Evolutionary conservation across 768 basidiomycete species (phyloP), one percentile per base, ranked within the genome.

Genomic region (Baorangia bicolor): DNA sequence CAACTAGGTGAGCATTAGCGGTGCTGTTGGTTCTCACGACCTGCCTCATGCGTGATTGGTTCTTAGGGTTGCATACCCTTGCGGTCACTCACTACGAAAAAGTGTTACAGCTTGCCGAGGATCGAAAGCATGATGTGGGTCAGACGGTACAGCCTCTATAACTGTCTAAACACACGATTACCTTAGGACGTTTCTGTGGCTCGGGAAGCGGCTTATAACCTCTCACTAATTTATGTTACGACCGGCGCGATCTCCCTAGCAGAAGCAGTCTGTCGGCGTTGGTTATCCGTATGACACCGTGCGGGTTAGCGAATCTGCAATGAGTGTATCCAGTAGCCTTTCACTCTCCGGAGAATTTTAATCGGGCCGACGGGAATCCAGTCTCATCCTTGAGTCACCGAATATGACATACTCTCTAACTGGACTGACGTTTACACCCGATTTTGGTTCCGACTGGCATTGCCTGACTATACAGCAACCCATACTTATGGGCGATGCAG

Each of bases 71-170:
- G 14, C 81, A 87, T 51, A 82, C 90, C 8, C 82, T 92, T 62
- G 95, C 95, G 0, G 84, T 87, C 13, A 84, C 78, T 49, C 94
- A 97, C 71, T 98, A 97, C 64, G 85, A 93, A 58, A 76, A 77
- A 18, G 91, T 88, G 1, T 74, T 97, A 5, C 78, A 82, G 38
- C 73, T 85, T 30, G 82, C 84, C 2, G 82, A 88, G 56, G 73
- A 96, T 13, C 35, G 27, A 20, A 28, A 28, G 27, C 27, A 37
- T 27, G 5, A 28, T 14, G 48, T 59, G 27, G 49, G 58, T 44
- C 8, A 14, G 14, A 33, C 4, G 2, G 12, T 2, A 25, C 2
- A 21, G 23, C 33, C 30, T 35, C 20, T 35, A 11, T 16, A 5
- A 25, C 4, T 16, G 10, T 30, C 45, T 60, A 7, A 54, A 34